Base-by-base conservation (phyloP, 2,329 filamentous ascomycete genomes). In the Fusarium sp. region DNA sequence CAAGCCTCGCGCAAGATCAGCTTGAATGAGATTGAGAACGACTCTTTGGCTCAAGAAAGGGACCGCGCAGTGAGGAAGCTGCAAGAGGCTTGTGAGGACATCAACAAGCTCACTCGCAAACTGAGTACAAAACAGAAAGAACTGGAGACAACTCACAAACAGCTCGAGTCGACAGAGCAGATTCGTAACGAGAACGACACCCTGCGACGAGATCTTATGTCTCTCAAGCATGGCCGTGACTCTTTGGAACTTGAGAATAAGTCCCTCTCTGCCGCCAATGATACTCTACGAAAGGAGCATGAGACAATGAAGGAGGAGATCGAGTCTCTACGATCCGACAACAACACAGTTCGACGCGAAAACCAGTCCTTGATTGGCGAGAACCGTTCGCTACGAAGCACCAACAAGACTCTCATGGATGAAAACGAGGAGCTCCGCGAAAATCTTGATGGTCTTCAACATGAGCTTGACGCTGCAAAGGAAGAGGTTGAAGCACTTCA, bases 21-120 rank as follows among this genome's bases (percentile, higher is more conserved):
- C 66, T 84, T 89, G n/a, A 84, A 86, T 38, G 89, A 92, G 54
- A 89, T 90, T 56, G 87, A 90, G 67, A 89, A 87, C 64, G 88
- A 91, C 67, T 87, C 89, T 6, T 80, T 92, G 44, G 84, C 85
- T 6, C 85, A 87, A 33, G 91, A 93, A 78, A 87, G 90, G 33
- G 90, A 93, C 71, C 88, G 89, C 49, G 87, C 91, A 40, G 83
- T 91, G 52, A 85, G 85, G 55, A 90, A 91, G 73, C 83, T 91
- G 9, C 87, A 88, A 32, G 85, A 89, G 54, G 89, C 89, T 7
- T 90, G 88, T 42, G 84, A 86, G 49, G 88, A 87, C 37, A 87
- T 88, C 71, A 87, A 84, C 71, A 84, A 85, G 64, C 80, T 85
- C 30, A 84, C 83, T 38, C 78, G 81, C 23, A 83, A 83, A 71